Base-by-base conservation (phyloP, 352 stramenopile genomes). In the Phytophthora tentaculata region DNA sequence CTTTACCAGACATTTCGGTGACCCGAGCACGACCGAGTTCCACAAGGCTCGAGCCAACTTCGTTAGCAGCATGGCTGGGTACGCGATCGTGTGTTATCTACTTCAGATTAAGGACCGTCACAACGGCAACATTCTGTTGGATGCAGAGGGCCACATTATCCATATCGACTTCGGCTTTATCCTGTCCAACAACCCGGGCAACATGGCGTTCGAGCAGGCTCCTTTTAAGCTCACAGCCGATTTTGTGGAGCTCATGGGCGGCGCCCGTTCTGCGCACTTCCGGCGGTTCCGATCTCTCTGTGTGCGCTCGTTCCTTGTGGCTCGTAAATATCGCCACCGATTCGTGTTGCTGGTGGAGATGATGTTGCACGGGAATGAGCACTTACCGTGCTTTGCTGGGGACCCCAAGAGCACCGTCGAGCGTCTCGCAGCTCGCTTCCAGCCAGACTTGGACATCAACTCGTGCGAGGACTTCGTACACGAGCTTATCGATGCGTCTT, bases 211-310 rank as follows among this genome's bases (percentile, higher is more conserved):
- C 62, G 97, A 99, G 77, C 90, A 89, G 60, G 97, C 97, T 47
- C 97, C 97, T 14, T 99, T 99, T 80, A 99, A 99, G 79, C 87
- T 99, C n/a, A 99, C 97, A 35, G 76, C 84, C 23, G 96, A 99
- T 61, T 98, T 98, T 83, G 92, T 99, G 23, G 89, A 97, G 64
- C 77, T 99, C 23, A 94, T 99, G 88, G 97, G 95, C 37, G 97
- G 97, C 9, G 89, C 94, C 3, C 83, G 97, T 37, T 98, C 92
- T 19, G 80, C 86, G 16, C 86, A 91, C 3, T 99, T 99, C 75
- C 80, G 89, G 23, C 92, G 92, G 28, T 99, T 99, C 79, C 84
- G 96, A 24, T 97, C 92, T 59, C 86, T 99, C 20, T 99, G 97
- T 64, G 96, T 98, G 59, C 92, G 95, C 19, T 89, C 95, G 12